Percentiles rank a stretch among this genome's conserved stretches.
phyloP scores from a whole-genome alignment of 2,329 filamentous ascomycete genomes.

The Verticillium nonalfalfae region DNA sequence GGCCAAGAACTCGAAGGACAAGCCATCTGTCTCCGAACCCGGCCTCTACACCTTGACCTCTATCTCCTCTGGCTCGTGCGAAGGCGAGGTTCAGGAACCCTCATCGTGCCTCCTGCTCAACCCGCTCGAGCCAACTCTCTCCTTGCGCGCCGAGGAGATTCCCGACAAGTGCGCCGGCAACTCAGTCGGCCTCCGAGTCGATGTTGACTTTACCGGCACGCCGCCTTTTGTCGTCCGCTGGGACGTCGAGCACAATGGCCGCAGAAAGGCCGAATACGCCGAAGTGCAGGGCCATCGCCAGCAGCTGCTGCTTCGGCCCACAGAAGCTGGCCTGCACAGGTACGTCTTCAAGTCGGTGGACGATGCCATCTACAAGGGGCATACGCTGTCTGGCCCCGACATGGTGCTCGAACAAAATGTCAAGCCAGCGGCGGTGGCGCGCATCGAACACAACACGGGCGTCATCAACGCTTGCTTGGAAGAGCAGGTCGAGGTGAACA shows the following conservation, averaged over 20 bases:
- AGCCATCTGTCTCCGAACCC: conserved; percentile 64
- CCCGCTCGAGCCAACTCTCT: conserved; percentile 76
- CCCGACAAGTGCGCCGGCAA: conserved; percentile 94
- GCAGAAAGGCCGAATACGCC: conserved; percentile 38
- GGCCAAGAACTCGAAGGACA: conserved; percentile 55
- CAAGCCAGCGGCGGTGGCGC: conserved; percentile 83
- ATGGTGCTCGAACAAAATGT: conserved; percentile 79
- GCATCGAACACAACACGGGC: conserved; percentile 50
- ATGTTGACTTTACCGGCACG: conserved; percentile 84
- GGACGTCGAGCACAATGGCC: conserved; percentile 54
- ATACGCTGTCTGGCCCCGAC: conserved; percentile 53
- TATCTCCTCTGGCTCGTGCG: conserved; percentile 73
- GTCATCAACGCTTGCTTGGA: conserved; percentile 72
- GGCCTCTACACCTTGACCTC: conserved; percentile 83
- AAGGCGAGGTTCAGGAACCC: conserved; percentile 85
- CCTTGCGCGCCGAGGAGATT: conserved; percentile 71
- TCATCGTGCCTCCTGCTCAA: conserved; percentile 91
- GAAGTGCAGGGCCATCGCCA: conserved; percentile 66
- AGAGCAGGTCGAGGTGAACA: conserved; percentile 67
- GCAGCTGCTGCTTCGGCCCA: conserved; percentile 78
- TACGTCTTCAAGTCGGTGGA: conserved; percentile 79
- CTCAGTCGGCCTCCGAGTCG: conserved; percentile 82
- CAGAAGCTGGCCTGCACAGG: conserved; percentile 74
- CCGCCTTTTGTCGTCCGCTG: conserved; percentile 86
- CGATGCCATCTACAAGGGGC: conserved; percentile 72